phyloP scores from a whole-genome alignment of 2,329 filamentous ascomycete genomes.

The Beauveria scarabaeidicola region DNA sequence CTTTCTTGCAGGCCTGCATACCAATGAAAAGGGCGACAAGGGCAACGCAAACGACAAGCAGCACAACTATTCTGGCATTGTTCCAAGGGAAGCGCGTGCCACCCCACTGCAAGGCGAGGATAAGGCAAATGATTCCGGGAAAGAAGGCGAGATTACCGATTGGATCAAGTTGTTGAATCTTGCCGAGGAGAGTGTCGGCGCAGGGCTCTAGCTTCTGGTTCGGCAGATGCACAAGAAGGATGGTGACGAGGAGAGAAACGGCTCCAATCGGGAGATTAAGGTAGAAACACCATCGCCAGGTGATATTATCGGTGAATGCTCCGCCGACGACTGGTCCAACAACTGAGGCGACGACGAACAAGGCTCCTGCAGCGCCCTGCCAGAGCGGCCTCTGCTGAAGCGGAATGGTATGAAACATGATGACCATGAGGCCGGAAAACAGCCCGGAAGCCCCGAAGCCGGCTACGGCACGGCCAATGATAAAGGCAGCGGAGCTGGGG shows the following conservation, averaged over 20 bases:
- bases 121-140: conserved; percentile 27
- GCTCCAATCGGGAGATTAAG: conserved; percentile 23
- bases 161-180: conserved; percentile 16
- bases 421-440: conserved; percentile 27
- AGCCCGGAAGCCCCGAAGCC: conserved; percentile 26
- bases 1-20: conserved; percentile 24
- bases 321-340: conserved; percentile 16
- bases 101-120: conserved; percentile 38
- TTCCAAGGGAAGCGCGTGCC: conserved; percentile 26
- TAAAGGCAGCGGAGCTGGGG: conserved; percentile 13
- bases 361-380: conserved; percentile 26
- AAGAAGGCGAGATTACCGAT: conserved; percentile 17
- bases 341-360: conserved; percentile 29
- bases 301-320: conserved; percentile 18
- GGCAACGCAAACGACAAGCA: conserved; percentile 23
- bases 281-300: conserved; percentile 24
- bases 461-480: conserved; percentile 14
- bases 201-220: neutral
- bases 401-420: conserved; percentile 20
- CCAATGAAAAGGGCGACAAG: conserved; percentile 21
- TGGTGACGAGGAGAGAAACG: conserved; percentile 17
- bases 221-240: conserved; percentile 15
- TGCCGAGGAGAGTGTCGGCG: neutral
- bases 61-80: conserved; percentile 22
- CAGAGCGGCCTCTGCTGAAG: conserved; percentile 24